A percentile compares a stretch with the other conserved stretches of the same genome.
These are phyloP conservation scores for Trichosporon sp. DNA, from an alignment of 1,284 basidiomycete genomes.

Conservation along the genomic window DNA sequence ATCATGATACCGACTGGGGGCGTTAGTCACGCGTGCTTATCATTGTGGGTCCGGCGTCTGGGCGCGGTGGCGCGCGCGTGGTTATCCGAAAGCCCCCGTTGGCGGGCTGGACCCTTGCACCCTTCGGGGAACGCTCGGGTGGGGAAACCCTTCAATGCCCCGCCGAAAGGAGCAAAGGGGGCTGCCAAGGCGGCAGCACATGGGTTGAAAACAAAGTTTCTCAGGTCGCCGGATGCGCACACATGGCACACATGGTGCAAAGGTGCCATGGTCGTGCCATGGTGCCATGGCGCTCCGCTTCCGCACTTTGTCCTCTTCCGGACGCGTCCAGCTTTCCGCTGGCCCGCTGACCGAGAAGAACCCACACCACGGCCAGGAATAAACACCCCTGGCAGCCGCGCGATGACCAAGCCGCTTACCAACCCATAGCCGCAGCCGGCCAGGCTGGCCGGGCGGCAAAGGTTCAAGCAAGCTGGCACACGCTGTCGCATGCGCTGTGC, in stretches of 20 bases:
- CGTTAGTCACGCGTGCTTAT: not conserved
- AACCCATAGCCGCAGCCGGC: not conserved
- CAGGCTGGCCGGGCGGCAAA: too few relatives aligned
- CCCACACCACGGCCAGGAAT: not conserved
- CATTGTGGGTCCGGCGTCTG: not conserved
- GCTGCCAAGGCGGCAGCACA: not conserved
- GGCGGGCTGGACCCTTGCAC: not conserved
- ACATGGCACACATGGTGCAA: not conserved
- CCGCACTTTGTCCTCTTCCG: not conserved
- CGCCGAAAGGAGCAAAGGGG: not conserved
- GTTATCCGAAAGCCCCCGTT: not conserved
- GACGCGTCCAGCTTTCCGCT: not conserved
- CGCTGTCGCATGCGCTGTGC: not conserved
- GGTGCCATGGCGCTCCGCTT: not conserved
- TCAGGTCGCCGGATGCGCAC: not conserved
- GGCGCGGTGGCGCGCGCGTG: not conserved
- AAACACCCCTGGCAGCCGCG: not conserved
- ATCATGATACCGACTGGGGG: conserved; percentile 30
- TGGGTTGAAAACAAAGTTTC: not conserved
- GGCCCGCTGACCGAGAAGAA: not conserved
- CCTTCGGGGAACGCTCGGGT: not conserved
- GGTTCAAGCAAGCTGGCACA: too few relatives aligned
- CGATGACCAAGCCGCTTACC: not conserved
- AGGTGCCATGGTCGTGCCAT: too few relatives aligned
- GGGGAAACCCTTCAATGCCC: not conserved